Evolutionary conservation across 2,329 filamentous ascomycete species (phyloP).

Genomic region (Leptodontidium sp.): DNA sequence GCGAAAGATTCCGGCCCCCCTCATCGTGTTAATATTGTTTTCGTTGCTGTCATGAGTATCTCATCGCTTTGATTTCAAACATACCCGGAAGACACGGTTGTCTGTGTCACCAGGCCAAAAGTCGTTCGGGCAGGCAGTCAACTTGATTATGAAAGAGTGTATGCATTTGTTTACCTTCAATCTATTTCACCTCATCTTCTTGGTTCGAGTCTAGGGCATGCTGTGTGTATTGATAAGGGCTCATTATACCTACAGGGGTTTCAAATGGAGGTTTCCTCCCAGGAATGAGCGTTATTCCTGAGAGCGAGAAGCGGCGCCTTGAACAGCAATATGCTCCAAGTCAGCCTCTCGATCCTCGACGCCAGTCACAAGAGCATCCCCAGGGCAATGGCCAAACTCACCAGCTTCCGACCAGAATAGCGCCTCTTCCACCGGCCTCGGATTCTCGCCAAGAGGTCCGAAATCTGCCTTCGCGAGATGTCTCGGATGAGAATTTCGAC

Average conservation of each 20-base stretch:
- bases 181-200: too few relatives aligned
- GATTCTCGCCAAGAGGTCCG: conserved; percentile 26
- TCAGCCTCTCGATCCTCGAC: conserved; percentile 27
- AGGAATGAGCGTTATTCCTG: conserved; percentile 31
- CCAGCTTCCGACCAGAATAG: conserved; percentile 27
- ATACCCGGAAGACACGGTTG: conserved; percentile 12
- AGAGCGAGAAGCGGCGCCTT: conserved; percentile 35
- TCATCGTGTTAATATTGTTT: neutral
- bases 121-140: neutral
- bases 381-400: conserved; percentile 24
- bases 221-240: neutral
- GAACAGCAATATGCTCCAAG: conserved; percentile 35
- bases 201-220: neutral
- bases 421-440: conserved; percentile 16
- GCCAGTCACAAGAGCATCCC: conserved; percentile 25
- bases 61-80: neutral
- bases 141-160: conserved; percentile 13
- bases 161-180: neutral
- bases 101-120: conserved; percentile 2
- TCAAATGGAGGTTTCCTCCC: conserved; percentile 21
- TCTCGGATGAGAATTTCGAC: conserved; percentile 76
- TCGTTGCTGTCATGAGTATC: neutral
- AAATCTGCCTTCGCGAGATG: conserved; percentile 69
- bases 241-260: conserved; percentile 30
- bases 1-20: neutral